These are phyloP conservation scores for Fraxinus sp. DNA, from an alignment of 305 asterid species.

Conservation along the genomic window DNA sequence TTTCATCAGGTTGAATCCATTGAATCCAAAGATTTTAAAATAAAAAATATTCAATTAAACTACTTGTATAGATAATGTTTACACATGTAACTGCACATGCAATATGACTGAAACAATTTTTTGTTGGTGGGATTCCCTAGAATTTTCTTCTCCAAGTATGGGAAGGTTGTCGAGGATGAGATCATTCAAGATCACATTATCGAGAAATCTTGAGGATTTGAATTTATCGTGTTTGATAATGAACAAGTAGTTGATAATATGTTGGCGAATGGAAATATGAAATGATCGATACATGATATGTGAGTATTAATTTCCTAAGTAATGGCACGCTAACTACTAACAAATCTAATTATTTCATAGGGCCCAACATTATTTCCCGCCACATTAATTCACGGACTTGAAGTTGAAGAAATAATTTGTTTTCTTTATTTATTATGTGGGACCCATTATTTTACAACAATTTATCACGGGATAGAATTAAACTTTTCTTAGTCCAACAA, in stretches of 20 bases:
- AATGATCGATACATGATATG: slow-evolving; percentile 80
- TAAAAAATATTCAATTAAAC: slow-evolving; percentile 39
- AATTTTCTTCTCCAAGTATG: slow-evolving; percentile 68
- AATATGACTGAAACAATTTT: background rate
- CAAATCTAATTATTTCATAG: background rate
- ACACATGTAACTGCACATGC: too few species aligned
- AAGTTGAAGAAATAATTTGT: too few species aligned
- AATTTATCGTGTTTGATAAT: slow-evolving; percentile 75
- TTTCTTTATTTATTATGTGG: too few species aligned
- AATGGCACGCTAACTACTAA: slow-evolving; percentile 14
- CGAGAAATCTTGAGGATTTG: slow-evolving; percentile 91
- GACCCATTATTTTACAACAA: too few species aligned
- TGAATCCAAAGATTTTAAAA: slow-evolving; percentile 75
- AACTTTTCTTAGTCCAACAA: too few species aligned
- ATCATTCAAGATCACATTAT: slow-evolving; percentile 85
- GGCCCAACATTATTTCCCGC: too few species aligned
- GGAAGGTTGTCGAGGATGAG: slow-evolving; percentile 84
- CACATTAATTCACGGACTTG: too few species aligned
- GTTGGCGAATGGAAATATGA: slow-evolving; percentile 67
- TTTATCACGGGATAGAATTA: too few species aligned
- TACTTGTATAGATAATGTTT: too few species aligned
- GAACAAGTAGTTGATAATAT: slow-evolving; percentile 77
- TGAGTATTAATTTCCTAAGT: slow-evolving; percentile 34
- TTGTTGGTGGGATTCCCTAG: slow-evolving; percentile 91
- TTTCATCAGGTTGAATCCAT: slow-evolving; percentile 70